Percentiles rank a stretch among this genome's conserved stretches.
Evolutionary conservation across 495 filamentous ascomycete species (phyloP).

Genomic region (Penicillium cataractarum): DNA sequence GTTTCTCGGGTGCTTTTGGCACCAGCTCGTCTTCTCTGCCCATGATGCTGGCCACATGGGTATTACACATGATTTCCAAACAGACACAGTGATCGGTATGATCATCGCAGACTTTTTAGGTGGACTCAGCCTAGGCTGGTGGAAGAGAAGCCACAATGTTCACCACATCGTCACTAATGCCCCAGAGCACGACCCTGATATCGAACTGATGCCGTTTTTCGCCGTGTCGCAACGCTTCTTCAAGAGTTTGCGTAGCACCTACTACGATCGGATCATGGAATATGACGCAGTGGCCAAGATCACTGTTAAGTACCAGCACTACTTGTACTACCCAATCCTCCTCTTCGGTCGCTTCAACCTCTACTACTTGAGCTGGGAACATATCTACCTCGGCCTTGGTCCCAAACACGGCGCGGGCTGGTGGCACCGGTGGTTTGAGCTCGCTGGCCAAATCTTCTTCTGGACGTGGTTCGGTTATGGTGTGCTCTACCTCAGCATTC

Average conservation of each 20-base stretch:
- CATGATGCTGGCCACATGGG: slow-evolving; percentile 98
- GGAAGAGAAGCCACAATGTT: slow-evolving; percentile 97
- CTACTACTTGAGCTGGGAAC: slow-evolving; percentile 80
- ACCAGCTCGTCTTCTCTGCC: slow-evolving; percentile 91
- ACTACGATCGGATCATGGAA: slow-evolving; percentile 84
- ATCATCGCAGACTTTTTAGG: slow-evolving; percentile 88
- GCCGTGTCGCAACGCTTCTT: slow-evolving; percentile 89
- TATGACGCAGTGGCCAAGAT: slow-evolving; percentile 78
- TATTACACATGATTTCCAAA: slow-evolving; percentile 85
- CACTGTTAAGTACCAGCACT: slow-evolving; percentile 74
- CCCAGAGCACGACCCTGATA: slow-evolving; percentile 96
- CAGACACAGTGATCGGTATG: slow-evolving; percentile 85
- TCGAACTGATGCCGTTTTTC: slow-evolving; percentile 94
- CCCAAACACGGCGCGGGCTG: slow-evolving; percentile 81
- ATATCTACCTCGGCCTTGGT: slow-evolving; percentile 73
- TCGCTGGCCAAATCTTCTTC: slow-evolving; percentile 84
- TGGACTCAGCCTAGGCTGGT: slow-evolving; percentile 90
- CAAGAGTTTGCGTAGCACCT: slow-evolving; percentile 74
- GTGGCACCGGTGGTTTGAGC: slow-evolving; percentile 89
- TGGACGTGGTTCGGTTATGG: slow-evolving; percentile 94
- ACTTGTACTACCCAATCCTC: slow-evolving; percentile 85
- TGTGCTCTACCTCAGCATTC: slow-evolving; percentile 79
- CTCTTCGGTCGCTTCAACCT: slow-evolving; percentile 88
- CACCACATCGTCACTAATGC: slow-evolving; percentile 98
- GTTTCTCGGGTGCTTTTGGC: slow-evolving; percentile 87